Conservation (phyloP, 2,329 filamentous ascomycete genomes). For the Alternaria arborescens region DNA sequence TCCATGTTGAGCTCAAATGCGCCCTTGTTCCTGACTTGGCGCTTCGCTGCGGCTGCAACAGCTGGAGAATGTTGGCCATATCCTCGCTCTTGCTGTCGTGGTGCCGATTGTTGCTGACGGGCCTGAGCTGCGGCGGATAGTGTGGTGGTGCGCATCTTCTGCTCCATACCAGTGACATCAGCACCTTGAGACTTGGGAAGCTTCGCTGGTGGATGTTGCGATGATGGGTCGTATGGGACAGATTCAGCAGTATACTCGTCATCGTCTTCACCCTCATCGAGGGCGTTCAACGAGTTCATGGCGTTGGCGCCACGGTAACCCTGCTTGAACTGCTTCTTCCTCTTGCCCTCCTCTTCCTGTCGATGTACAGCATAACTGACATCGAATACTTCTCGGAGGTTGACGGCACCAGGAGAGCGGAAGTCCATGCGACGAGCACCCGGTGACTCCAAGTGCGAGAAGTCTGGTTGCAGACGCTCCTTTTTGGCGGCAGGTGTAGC, state of each 20-base stretch:
- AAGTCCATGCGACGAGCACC: constrained; percentile 83
- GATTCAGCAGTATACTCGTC: constrained; percentile 73
- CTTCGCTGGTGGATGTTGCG: constrained; percentile 65
- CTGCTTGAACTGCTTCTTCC: constrained; percentile 82
- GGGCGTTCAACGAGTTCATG: constrained; percentile 70
- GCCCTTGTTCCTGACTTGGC: constrained; percentile 80
- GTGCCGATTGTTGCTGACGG: constrained; percentile 59
- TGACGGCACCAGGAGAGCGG: constrained; percentile 92
- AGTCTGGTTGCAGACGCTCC: constrained; percentile 61
- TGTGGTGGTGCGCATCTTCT: constrained; percentile 84
- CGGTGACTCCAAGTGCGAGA: constrained; percentile 65
- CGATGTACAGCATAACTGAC: constrained; percentile 97
- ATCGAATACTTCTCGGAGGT: constrained; percentile 95
- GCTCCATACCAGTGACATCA: constrained; percentile 79
- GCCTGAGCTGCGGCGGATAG: constrained; percentile 73
- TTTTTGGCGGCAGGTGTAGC: constrained; percentile 72
- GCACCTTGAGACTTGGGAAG: constrained; percentile 71
- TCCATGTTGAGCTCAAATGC: constrained; percentile 92
- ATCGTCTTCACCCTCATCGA: constrained; percentile 71
- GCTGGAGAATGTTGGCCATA: constrained; percentile 90
- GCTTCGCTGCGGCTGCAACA: constrained; percentile 82
- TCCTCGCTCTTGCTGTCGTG: constrained; percentile 65
- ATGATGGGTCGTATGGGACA: constrained; percentile 60
- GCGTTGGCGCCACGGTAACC: constrained; percentile 70
- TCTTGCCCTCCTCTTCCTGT: constrained; percentile 94